Evolutionary conservation across 1,284 basidiomycete genomes (phyloP).

Genomic region (Puccinia horiana): DNA sequence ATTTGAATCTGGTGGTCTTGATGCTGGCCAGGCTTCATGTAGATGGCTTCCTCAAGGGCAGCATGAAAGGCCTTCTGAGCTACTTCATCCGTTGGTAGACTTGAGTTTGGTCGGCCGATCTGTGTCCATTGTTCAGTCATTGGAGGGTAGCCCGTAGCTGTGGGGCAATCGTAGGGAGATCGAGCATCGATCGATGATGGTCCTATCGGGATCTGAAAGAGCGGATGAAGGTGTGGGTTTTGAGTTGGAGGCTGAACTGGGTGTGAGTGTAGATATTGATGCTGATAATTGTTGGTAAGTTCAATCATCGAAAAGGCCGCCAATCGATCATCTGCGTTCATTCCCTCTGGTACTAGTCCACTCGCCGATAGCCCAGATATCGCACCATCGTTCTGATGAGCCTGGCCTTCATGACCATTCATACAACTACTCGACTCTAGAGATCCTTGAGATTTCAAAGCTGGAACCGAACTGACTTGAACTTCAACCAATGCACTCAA

Average conservation of each 20-base stretch:
- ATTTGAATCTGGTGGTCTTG: not conserved
- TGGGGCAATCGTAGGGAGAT: constrained; percentile 20
- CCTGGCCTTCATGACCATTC: not conserved
- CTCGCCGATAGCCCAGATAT: not conserved
- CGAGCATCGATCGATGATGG: not conserved
- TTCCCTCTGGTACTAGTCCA: not conserved
- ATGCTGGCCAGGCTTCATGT: constrained; percentile 6
- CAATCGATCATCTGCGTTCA: constrained; percentile 31
- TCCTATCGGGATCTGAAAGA: constrained; percentile 39
- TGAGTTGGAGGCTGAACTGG: not conserved
- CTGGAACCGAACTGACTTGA: not conserved
- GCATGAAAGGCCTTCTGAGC: constrained; percentile 22
- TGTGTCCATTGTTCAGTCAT: constrained; percentile 20
- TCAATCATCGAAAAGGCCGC: constrained; percentile 47
- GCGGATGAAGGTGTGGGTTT: constrained; percentile 32
- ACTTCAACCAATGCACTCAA: not conserved
- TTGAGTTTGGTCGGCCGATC: not conserved
- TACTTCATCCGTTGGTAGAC: not conserved
- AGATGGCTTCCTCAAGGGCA: constrained; percentile 29
- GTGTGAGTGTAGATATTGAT: constrained; percentile 11
- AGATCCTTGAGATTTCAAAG: not conserved
- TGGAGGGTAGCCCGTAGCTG: not conserved
- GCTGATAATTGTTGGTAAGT: constrained; percentile 28
- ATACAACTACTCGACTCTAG: constrained; percentile 4
- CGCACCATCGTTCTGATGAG: not conserved